phyloP scores from a whole-genome alignment of 805 yeast genomes.

The Brettanomyces naardenensis region DNA sequence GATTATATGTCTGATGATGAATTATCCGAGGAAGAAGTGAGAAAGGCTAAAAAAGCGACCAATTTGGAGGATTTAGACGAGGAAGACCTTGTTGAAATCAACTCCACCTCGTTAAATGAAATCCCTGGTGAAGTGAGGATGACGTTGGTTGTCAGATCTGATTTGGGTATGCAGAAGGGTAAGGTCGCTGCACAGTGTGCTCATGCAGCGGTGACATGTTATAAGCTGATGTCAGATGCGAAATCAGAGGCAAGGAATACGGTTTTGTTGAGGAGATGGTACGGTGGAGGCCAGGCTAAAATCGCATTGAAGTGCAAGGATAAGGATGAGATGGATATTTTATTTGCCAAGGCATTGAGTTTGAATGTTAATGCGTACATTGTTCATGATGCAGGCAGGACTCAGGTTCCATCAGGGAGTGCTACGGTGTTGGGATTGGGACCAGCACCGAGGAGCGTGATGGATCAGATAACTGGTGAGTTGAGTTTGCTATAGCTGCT shows the following conservation, averaged over 20 bases:
- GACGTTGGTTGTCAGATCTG: constrained; percentile 85
- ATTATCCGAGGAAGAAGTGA: neutral
- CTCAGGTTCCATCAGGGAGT: constrained; percentile 93
- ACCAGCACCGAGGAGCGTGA: constrained; percentile 79
- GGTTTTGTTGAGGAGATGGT: constrained; percentile 67
- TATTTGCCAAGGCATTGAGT: constrained; percentile 76
- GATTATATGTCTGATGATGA: constrained; percentile 19
- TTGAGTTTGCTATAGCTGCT: constrained; percentile 46
- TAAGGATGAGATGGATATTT: constrained; percentile 62
- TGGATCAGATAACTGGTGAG: constrained; percentile 77
- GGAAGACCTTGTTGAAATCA: constrained; percentile 40
- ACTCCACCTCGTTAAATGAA: constrained; percentile 52
- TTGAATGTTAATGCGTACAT: constrained; percentile 71
- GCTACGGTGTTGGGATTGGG: constrained; percentile 97
- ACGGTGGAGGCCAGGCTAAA: constrained; percentile 82
- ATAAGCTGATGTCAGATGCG: constrained; percentile 54
- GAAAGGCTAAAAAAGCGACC: constrained; percentile 3
- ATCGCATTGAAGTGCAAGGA: constrained; percentile 72
- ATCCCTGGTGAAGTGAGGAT: constrained; percentile 76
- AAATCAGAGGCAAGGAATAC: constrained; percentile 51
- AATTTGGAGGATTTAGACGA: constrained; percentile 24
- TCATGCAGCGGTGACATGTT: constrained; percentile 93
- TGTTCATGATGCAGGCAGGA: constrained; percentile 94
- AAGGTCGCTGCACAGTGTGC: constrained; percentile 96
- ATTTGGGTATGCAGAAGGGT: constrained; percentile 88